phyloP scores from a whole-genome alignment of 768 basidiomycete genomes.

The Lentinus tigrinus region DNA sequence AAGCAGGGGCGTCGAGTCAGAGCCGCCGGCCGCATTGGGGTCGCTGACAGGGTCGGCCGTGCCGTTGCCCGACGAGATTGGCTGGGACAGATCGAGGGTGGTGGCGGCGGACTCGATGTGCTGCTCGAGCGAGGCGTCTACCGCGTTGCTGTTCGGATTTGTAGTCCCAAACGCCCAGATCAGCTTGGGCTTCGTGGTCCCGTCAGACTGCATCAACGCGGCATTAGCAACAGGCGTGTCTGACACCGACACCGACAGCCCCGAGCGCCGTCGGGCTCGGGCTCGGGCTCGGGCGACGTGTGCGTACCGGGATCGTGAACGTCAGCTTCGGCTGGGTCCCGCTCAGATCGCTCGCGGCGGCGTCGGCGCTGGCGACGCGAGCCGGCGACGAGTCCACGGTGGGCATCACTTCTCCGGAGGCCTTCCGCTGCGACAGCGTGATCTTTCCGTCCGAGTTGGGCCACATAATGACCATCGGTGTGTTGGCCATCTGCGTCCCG shows the following conservation, averaged over 20 bases:
- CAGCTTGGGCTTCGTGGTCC: conserved; percentile 39
- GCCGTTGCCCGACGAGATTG: conserved; percentile 25
- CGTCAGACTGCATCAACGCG: conserved; percentile 37
- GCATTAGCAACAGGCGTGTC: too few relatives aligned
- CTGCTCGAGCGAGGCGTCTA: conserved; percentile 43
- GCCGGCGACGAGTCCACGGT: conserved; percentile 52
- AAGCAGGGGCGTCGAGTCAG: conserved; percentile 33
- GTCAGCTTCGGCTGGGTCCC: conserved; percentile 45
- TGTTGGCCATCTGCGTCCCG: conserved; percentile 50
- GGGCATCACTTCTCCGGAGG: conserved; percentile 54
- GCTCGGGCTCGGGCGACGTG: conserved; percentile 5
- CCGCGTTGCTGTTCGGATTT: conserved; percentile 46
- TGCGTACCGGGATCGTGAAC: conserved; percentile 50
- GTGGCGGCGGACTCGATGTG: conserved; percentile 46
- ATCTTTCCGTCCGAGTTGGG: conserved; percentile 57
- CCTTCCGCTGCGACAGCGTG: conserved; percentile 65
- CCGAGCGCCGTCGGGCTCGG: neutral
- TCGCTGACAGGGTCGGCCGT: conserved; percentile 20
- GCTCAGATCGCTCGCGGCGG: conserved; percentile 32
- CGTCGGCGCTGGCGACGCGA: conserved; percentile 43
- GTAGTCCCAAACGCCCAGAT: conserved; percentile 60
- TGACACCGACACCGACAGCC: neutral
- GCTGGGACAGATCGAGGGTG: conserved; percentile 46
- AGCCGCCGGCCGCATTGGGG: conserved; percentile 1
- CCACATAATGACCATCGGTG: conserved; percentile 78